Conservation (phyloP, 495 filamentous ascomycete genomes). For the Talaromyces borbonicus region DNA sequence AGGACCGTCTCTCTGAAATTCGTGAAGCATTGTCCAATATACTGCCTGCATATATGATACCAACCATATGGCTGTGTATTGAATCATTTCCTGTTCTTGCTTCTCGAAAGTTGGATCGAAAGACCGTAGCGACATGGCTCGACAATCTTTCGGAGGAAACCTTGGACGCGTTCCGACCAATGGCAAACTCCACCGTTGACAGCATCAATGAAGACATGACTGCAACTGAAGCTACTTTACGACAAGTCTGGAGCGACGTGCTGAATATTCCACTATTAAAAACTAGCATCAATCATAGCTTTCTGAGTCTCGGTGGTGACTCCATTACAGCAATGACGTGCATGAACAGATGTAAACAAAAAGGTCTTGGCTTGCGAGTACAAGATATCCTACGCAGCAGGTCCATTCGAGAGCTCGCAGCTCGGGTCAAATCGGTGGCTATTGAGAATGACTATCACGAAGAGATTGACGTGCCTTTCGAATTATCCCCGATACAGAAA, state of each 20-base stretch:
- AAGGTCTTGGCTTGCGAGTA: constrained; percentile 45
- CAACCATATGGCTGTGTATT: constrained; percentile 39
- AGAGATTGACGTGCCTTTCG: constrained; percentile 40
- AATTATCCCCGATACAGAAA: constrained; percentile 61
- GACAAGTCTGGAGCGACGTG: constrained; percentile 40
- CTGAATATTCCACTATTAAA: constrained; percentile 37
- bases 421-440: constrained; percentile 20
- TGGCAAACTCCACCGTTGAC: background rate
- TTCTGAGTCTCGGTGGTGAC: constrained; percentile 57
- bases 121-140: constrained; percentile 26
- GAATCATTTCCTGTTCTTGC: constrained; percentile 38
- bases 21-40: constrained; percentile 24
- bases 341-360: constrained; percentile 39
- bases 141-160: constrained; percentile 23
- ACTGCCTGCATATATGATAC: constrained; percentile 49
- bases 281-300: constrained; percentile 46
- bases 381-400: constrained; percentile 38
- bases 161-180: constrained; percentile 6
- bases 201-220: background rate
- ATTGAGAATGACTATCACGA: constrained; percentile 28
- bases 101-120: constrained; percentile 46
- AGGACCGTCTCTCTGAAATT: constrained; percentile 18
- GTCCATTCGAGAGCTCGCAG: constrained; percentile 34
- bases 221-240: constrained; percentile 22
- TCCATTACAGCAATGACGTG: constrained; percentile 64